Conservation (phyloP, 2,329 filamentous ascomycete genomes). For the Epichloe aotearoae region DNA sequence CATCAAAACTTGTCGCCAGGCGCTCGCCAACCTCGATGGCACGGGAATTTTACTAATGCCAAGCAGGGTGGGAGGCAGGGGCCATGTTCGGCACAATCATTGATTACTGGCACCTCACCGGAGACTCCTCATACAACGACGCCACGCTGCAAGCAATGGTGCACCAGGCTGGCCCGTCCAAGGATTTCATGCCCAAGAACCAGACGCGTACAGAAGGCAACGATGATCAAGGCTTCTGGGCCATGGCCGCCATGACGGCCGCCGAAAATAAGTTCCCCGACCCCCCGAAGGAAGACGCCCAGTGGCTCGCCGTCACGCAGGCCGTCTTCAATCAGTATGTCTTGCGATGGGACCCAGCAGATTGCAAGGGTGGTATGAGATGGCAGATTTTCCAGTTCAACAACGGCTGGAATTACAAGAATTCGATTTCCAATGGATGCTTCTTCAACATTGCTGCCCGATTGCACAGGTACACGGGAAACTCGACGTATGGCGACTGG, state of each 20-base stretch:
- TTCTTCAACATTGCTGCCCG: conserved; percentile 59
- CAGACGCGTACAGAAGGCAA: conserved; percentile 51
- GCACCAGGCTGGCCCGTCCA: conserved; percentile 45
- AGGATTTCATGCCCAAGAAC: conserved; percentile 54
- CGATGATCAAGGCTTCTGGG: conserved; percentile 77
- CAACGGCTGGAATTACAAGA: conserved; percentile 56
- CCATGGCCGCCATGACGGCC: conserved; percentile 65
- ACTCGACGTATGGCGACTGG: conserved; percentile 66
- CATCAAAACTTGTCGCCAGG: conserved; percentile 20
- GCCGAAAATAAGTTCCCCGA: conserved; percentile 65
- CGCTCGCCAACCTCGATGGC: background rate
- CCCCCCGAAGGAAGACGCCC: conserved; percentile 45
- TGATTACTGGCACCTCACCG: conserved; percentile 61
- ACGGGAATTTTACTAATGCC: background rate
- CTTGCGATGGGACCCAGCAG: conserved; percentile 49
- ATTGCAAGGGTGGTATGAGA: conserved; percentile 60
- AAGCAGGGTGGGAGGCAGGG: conserved; percentile 54
- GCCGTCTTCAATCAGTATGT: conserved; percentile 72
- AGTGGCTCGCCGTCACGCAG: conserved; percentile 66
- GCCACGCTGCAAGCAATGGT: conserved; percentile 44
- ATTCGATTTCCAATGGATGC: conserved; percentile 54
- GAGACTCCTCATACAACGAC: conserved; percentile 50
- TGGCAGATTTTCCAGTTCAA: conserved; percentile 82
- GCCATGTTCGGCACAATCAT: conserved; percentile 58
- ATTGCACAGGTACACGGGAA: conserved; percentile 65